Evolutionary conservation across 345 rosid genomes (phyloP).

Genomic region (Eucalyptus guilfoylei): DNA sequence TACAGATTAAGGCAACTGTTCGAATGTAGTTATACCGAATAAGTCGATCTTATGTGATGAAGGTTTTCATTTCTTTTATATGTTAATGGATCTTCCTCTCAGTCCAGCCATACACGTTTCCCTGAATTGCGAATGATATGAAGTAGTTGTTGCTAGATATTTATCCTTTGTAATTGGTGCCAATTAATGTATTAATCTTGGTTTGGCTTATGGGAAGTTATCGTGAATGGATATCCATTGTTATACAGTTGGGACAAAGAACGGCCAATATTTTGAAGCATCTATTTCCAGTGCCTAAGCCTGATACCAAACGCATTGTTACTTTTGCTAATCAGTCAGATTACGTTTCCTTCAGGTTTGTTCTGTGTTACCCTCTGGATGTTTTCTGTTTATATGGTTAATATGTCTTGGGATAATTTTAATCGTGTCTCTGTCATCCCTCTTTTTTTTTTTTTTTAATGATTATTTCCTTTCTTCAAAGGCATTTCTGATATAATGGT

Average conservation of each 20-base stretch:
- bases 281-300: constrained; percentile 86
- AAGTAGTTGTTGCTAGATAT: background rate
- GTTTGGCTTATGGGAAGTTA: background rate
- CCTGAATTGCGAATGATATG: background rate
- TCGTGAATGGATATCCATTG: background rate
- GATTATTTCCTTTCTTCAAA: background rate
- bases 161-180: background rate
- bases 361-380: background rate
- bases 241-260: constrained; percentile 66
- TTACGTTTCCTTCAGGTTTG: constrained; percentile 87
- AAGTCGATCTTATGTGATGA: background rate
- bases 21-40: background rate
- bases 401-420: background rate
- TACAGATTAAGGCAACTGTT: background rate
- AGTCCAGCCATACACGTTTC: background rate
- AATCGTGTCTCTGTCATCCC: background rate
- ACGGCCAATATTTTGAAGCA: constrained; percentile 70
- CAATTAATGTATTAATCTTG: background rate
- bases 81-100: background rate
- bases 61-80: background rate
- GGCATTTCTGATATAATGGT: background rate
- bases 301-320: constrained; percentile 62
- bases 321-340: constrained; percentile 79
- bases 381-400: background rate
- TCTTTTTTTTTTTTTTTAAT: background rate